Evolutionary conservation across 139 green algal genomes (phyloP).

Genomic region (Mesotaenium endlicherianum): DNA sequence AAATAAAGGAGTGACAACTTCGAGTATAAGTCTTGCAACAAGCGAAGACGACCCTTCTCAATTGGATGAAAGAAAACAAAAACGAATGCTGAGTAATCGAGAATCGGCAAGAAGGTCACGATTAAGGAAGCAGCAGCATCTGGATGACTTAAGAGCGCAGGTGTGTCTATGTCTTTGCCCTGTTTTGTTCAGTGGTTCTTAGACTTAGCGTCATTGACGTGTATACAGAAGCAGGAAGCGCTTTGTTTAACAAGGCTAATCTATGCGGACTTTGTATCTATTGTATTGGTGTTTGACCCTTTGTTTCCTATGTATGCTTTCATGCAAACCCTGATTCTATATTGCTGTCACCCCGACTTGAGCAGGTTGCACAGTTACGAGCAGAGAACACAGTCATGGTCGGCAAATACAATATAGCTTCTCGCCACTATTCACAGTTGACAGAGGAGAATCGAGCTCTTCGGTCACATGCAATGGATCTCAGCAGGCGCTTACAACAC

Average conservation of each 20-base stretch:
- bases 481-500: slow-evolving; percentile 13
- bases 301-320: too few species aligned
- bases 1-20: background rate
- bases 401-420: slow-evolving; percentile 26
- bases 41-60: background rate
- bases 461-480: slow-evolving; percentile 28
- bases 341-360: too few species aligned
- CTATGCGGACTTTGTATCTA: too few species aligned
- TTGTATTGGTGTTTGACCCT: too few species aligned
- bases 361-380: slow-evolving; percentile 43
- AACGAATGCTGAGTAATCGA: slow-evolving; percentile 22
- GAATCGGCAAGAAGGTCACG: slow-evolving; percentile 26
- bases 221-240: too few species aligned
- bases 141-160: slow-evolving; percentile 21
- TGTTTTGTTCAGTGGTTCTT: background rate
- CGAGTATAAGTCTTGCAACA: background rate
- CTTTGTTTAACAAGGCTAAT: too few species aligned
- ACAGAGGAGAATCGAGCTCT: slow-evolving; percentile 40
- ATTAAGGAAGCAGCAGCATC: slow-evolving; percentile 33
- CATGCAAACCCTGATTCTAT: too few species aligned
- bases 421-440: slow-evolving; percentile 27
- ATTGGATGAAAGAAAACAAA: slow-evolving; percentile 26
- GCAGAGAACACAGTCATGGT: slow-evolving; percentile 37
- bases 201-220: too few species aligned
- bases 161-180: background rate